A percentile compares a stretch with the other conserved stretches of the same genome.
These are phyloP conservation scores for Acacia concinna DNA, from an alignment of 331 rosid genomes.

Conservation along the genomic window DNA sequence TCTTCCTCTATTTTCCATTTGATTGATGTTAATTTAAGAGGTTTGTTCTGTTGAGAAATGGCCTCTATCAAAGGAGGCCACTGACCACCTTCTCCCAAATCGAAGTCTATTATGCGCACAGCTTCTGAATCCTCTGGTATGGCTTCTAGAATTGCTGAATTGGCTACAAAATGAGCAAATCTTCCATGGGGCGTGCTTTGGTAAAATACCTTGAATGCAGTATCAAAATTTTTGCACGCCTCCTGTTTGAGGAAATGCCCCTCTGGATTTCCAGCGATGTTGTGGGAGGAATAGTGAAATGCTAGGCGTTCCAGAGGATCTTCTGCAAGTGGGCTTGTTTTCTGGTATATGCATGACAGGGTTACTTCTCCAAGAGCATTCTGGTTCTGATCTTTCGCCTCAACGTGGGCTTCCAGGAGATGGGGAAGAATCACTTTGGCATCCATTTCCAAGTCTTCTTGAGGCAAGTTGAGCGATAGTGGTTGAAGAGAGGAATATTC, in stretches of 20 bases:
- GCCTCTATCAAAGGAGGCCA: constrained; percentile 49
- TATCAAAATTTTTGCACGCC: constrained; percentile 35
- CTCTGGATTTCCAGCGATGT: not conserved
- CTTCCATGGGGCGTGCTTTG: constrained; percentile 47
- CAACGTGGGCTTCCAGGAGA: not conserved
- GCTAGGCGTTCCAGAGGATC: not conserved
- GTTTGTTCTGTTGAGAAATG: constrained; percentile 27
- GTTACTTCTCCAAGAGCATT: not conserved
- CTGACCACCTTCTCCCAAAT: constrained; percentile 48
- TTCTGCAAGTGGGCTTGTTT: not conserved
- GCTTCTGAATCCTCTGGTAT: constrained; percentile 42
- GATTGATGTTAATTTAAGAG: constrained; percentile 42
- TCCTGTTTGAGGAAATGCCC: constrained; percentile 44
- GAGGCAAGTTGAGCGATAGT: not conserved
- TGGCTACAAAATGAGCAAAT: constrained; percentile 49
- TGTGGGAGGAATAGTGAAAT: constrained; percentile 13
- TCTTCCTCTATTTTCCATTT: constrained; percentile 30
- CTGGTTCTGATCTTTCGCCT: not conserved
- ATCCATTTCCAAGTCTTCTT: not conserved
- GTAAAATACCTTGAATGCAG: constrained; percentile 39
- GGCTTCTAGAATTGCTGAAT: constrained; percentile 49
- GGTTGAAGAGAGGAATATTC: not conserved
- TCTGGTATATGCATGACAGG: constrained; percentile 3
- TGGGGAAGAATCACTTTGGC: not conserved
- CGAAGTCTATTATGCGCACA: constrained; percentile 50